Evolutionary conservation across 2,329 filamentous ascomycete species (phyloP).

Genomic region (Penicillium occitanis): DNA sequence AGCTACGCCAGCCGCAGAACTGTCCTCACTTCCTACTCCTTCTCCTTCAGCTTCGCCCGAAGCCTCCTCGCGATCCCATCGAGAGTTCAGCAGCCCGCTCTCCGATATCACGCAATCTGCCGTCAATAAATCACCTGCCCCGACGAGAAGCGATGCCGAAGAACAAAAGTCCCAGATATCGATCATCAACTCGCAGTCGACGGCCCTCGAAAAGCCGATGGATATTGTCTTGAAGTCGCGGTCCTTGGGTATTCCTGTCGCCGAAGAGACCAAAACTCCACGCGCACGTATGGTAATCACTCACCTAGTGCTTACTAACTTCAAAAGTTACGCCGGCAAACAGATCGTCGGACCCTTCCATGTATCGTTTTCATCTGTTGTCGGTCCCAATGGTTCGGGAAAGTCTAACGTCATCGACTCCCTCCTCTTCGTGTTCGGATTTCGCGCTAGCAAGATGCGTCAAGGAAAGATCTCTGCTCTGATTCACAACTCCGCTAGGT

Average conservation of each 20-base stretch:
- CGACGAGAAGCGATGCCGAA: constrained; percentile 37
- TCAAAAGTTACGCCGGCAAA: constrained; percentile 96
- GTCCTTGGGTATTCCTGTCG: constrained; percentile 61
- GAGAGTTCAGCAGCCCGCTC: constrained; percentile 50
- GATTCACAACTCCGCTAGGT: constrained; percentile 92
- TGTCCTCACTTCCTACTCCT: constrained; percentile 49
- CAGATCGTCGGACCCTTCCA: constrained; percentile 98
- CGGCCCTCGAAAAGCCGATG: constrained; percentile 82
- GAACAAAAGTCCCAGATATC: constrained; percentile 52
- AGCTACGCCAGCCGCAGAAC: constrained; percentile 39
- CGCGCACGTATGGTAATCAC: constrained; percentile 90
- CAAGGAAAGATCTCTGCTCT: constrained; percentile 97
- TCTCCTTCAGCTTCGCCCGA: constrained; percentile 59
- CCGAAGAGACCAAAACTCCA: constrained; percentile 72
- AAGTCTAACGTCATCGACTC: constrained; percentile 99
- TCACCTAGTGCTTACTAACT: constrained; percentile 88
- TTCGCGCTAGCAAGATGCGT: constrained; percentile 98
- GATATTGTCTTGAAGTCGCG: constrained; percentile 89
- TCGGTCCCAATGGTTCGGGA: constrained; percentile 95
- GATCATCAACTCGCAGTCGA: constrained; percentile 73
- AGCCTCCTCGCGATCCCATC: constrained; percentile 42
- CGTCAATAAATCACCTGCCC: constrained; percentile 59
- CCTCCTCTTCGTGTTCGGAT: constrained; percentile 96
- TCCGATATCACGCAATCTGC: constrained; percentile 70
- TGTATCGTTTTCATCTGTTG: constrained; percentile 93